These are phyloP conservation scores for Russula griseocarnosa DNA, from an alignment of 768 basidiomycete genomes.

Conservation along the genomic window DNA sequence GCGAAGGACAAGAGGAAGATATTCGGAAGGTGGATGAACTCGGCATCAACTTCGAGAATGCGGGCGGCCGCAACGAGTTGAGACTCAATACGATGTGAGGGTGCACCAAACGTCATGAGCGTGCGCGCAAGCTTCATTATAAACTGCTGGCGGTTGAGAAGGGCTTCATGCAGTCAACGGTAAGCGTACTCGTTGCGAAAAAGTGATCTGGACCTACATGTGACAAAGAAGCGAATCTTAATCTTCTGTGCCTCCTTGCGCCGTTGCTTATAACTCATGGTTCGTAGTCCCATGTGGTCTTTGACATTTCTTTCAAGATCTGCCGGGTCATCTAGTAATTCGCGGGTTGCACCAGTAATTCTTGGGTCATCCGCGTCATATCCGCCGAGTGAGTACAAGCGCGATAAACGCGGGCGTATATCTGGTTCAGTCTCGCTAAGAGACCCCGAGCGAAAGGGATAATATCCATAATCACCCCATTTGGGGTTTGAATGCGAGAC, in stretches of 20 bases:
- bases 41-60: conserved; percentile 86
- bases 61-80: conserved; percentile 83
- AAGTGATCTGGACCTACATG: conserved; percentile 43
- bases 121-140: conserved; percentile 79
- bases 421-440: conserved; percentile 1
- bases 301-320: conserved; percentile 52
- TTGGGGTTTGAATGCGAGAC: background rate
- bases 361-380: conserved; percentile 66
- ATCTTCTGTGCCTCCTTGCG: conserved; percentile 58
- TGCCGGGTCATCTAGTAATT: conserved; percentile 50
- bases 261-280: conserved; percentile 60
- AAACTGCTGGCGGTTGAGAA: conserved; percentile 78
- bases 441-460: conserved; percentile 1
- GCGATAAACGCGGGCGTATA: conserved; percentile 18
- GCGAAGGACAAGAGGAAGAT: conserved; percentile 83
- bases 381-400: conserved; percentile 27
- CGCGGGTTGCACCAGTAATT: conserved; percentile 51
- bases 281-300: conserved; percentile 37
- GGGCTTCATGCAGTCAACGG: conserved; percentile 44
- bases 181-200: background rate
- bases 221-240: conserved; percentile 65
- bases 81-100: conserved; percentile 87
- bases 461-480: background rate
- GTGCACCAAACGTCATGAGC: conserved; percentile 87
- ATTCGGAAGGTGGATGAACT: conserved; percentile 78